Conservation (phyloP, 805 yeast species). For the Candida sakaeoensis region DNA sequence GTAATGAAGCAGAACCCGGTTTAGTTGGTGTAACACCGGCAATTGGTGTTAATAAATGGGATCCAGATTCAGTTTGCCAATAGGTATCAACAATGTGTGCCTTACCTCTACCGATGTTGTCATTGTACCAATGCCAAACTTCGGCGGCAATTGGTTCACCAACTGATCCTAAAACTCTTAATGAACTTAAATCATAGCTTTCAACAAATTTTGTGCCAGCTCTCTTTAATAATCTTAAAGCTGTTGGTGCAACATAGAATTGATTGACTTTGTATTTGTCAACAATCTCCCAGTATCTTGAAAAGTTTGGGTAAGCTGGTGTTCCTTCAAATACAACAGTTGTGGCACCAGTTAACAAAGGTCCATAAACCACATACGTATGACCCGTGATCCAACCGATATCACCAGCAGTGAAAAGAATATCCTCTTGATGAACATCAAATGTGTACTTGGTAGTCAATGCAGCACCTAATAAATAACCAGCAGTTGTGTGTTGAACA, state of each 20-base stretch:
- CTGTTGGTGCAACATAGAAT: slow-evolving; percentile 98
- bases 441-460: slow-evolving; percentile 89
- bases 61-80: slow-evolving; percentile 99
- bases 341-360: slow-evolving; percentile 80
- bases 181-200: slow-evolving; percentile 76
- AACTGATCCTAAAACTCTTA: slow-evolving; percentile 92
- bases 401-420: slow-evolving; percentile 95
- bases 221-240: slow-evolving; percentile 81
- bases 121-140: slow-evolving; percentile 98
- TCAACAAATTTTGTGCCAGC: slow-evolving; percentile 85
- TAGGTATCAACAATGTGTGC: slow-evolving; percentile 94
- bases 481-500: slow-evolving; percentile 92
- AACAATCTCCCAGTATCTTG: slow-evolving; percentile 95
- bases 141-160: slow-evolving; percentile 99
- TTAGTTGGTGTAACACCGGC: slow-evolving; percentile 94
- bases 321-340: slow-evolving; percentile 95
- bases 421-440: slow-evolving; percentile 85
- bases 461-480: slow-evolving; percentile 89
- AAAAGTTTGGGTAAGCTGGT: slow-evolving; percentile 93
- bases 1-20: slow-evolving; percentile 96
- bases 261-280: slow-evolving; percentile 90
- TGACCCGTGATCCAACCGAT: slow-evolving; percentile 99
- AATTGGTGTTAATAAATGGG: slow-evolving; percentile 89
- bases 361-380: slow-evolving; percentile 93
- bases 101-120: slow-evolving; percentile 82